Base-by-base conservation (phyloP, 495 filamentous ascomycete species). In the Cladorrhinum samala region DNA sequence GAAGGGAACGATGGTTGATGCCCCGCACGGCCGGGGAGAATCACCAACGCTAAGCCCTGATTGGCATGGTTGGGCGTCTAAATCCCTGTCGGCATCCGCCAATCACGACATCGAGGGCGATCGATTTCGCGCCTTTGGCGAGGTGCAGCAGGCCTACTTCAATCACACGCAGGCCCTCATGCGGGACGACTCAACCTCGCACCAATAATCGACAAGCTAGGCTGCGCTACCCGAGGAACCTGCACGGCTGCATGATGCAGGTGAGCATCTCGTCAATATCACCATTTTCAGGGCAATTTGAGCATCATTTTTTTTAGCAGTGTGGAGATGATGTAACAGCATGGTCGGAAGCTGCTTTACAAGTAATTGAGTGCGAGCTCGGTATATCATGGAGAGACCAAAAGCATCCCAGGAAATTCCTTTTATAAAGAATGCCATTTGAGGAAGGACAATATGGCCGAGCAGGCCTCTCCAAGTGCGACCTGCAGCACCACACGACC, bases 41-140 rank as follows among this genome's bases (percentile, higher is more conserved):
- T 65, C 64, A 63, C 56, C 36, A 9, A 49, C 46, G 50, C 66
- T 60, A 60, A 49, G 13, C 57, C 5, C 19, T 4, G 53, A 53
- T 49, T n/a, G 53, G 63, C 24, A 48, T 60, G 54, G 63, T 37
- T 64, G 59, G 71, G 73, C 73, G 72, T 73, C 70, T 74, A 75
- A 67, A 67, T 70, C 64, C 68, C 46, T 57, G 56, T 25, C 19
- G 9, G 46, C 49, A 64, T 62, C 70, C 63, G 68, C 58, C 64
- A 65, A 65, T 63, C 54, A 64, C 52, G 45, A 64, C 44, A 56
- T 56, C 55, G 56, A 48, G 24, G 9, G 37, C 25, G 14, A 9
- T 37, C 49, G 43, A 61, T 58, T 42, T 56, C 54, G 55, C 53
- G 40, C 55, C 49, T 53, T 60, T 39, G 20, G 41, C 25, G 25